Base-by-base conservation (phyloP, 164 flowering plant species). In the Cinnamomum chago region DNA sequence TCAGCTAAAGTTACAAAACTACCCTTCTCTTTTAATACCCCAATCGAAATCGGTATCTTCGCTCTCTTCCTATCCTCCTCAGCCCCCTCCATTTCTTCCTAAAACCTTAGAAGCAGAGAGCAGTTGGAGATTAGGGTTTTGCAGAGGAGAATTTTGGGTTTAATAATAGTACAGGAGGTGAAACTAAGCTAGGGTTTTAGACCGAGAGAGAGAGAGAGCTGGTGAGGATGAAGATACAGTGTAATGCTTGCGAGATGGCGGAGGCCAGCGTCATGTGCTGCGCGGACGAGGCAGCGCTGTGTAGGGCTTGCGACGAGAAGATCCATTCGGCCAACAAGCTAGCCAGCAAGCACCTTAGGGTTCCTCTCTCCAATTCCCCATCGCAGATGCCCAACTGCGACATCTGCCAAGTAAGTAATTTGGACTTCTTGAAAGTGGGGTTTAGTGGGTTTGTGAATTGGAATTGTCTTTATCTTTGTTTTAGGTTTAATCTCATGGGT, bases 261-360 rank as follows among this genome's bases (percentile, higher is more conserved):
- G 99, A 95, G 82, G 98, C 98, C 67, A 83, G 58, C 40, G 97
- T 95, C 20, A 77, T 95, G 52, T 95, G 98, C 79, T 92, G 97
- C 72, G 97, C 98, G n/a, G 99, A 95, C 72, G 98, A 95, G 84
- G 98, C 98, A 65, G 98, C 97, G 68, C 81, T 95, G 62, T 93
- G 99, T 70, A 82, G 87, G 86, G 82, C 76, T 0, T 95, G 99
- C 68, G 99, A 95, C 67, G 84, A 88, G 81, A 90, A 90, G 80
- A 89, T 95, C 22, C 99, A 95, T 75, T 90, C 96, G 0, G 99
- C 97, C 24, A 95, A 95, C 77, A 95, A 95, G 87, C 88, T 95
- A 5, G 94, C 99, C 2, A 81, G 92, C 65, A 92, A 92, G 81
- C 98, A 95, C 73, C 96, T 89, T 85, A 81, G 98, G 70, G 89